phyloP scores from a whole-genome alignment of 345 rosid genomes.

The Eutrema japonicum region DNA sequence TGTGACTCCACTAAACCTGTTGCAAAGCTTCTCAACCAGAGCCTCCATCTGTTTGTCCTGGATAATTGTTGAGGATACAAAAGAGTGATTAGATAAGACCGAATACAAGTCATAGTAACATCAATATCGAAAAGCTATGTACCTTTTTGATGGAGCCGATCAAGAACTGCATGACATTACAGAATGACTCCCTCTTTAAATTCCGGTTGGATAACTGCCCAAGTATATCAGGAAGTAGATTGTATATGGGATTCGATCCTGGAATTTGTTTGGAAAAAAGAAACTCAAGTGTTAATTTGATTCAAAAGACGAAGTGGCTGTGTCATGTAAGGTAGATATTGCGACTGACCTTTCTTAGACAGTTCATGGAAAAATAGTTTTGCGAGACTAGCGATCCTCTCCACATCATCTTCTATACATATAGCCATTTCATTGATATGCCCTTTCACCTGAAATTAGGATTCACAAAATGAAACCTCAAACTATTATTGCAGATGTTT shows the following conservation, averaged over 20 bases:
- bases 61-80: conserved; percentile 23
- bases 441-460: conserved; percentile 83
- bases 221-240: conserved; percentile 94
- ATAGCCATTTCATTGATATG: conserved; percentile 92
- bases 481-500: conserved; percentile 20
- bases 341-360: conserved; percentile 84
- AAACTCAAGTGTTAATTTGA: conserved; percentile 34
- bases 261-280: conserved; percentile 38
- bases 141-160: conserved; percentile 97
- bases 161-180: conserved; percentile 93
- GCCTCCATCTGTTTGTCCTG: conserved; percentile 99
- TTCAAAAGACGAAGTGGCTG: conserved; percentile 3
- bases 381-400: conserved; percentile 88
- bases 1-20: conserved; percentile 88
- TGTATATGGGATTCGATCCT: conserved; percentile 97
- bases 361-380: conserved; percentile 89
- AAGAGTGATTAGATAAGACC: conserved; percentile 23
- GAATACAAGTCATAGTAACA: conserved; percentile 33
- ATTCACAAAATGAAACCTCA: conserved; percentile 38
- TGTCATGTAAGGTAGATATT: conserved; percentile 14
- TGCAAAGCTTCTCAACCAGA: conserved; percentile 97
- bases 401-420: conserved; percentile 83
- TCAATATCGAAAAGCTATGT: conserved; percentile 23
- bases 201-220: conserved; percentile 80
- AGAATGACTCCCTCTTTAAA: conserved; percentile 75